phyloP scores from a whole-genome alignment of 202 grass and related monocot species.

The Panicum virgatum region DNA sequence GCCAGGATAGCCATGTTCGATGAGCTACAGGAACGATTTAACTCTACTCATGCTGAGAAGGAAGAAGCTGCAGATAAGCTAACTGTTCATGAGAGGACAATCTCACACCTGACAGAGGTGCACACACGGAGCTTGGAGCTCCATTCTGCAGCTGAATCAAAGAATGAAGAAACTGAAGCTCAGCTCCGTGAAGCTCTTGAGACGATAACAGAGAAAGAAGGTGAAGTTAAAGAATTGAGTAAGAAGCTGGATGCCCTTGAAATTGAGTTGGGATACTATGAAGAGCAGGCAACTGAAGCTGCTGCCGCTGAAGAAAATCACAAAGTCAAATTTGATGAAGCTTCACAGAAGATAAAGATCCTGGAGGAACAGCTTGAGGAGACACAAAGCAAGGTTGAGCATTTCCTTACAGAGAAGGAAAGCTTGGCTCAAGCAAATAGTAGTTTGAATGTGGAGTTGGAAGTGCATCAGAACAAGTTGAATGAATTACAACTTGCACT shows the following conservation, averaged over 20 bases:
- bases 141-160: constrained; percentile 57
- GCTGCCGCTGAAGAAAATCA: constrained; percentile 53
- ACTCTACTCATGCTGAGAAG: constrained; percentile 57
- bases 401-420: constrained; percentile 61
- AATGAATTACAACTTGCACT: constrained; percentile 64
- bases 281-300: constrained; percentile 67
- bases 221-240: constrained; percentile 72
- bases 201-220: constrained; percentile 57
- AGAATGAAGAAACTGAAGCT: constrained; percentile 59
- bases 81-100: constrained; percentile 58
- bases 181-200: constrained; percentile 57
- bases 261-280: constrained; percentile 73
- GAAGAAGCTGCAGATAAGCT: constrained; percentile 60
- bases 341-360: constrained; percentile 44
- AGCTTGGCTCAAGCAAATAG: constrained; percentile 56
- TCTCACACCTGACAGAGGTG: constrained; percentile 54
- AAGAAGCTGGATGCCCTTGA: constrained; percentile 82
- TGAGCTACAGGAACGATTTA: constrained; percentile 67
- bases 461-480: constrained; percentile 55
- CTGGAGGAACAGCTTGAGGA: constrained; percentile 54
- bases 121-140: constrained; percentile 66
- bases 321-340: constrained; percentile 57
- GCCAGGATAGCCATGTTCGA: constrained; percentile 51
- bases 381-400: constrained; percentile 51
- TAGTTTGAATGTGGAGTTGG: constrained; percentile 67